These are phyloP conservation scores for Leavenworthia alabamica DNA, from an alignment of 345 rosid genomes.

Conservation along the genomic window DNA sequence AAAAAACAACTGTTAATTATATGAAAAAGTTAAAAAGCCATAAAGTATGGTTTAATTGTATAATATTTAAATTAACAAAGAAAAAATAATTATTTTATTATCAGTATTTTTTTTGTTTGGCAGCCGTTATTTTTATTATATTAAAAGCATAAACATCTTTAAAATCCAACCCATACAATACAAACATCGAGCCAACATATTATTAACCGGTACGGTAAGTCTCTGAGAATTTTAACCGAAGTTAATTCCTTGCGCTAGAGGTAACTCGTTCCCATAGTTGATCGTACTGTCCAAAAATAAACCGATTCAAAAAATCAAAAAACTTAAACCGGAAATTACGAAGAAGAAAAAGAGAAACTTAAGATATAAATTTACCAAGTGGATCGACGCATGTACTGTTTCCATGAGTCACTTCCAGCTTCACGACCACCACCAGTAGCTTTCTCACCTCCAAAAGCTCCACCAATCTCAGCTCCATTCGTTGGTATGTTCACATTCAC, in stretches of 20 bases:
- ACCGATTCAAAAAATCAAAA: background rate
- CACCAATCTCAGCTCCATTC: constrained; percentile 98
- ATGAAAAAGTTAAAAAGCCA: background rate
- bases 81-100: background rate
- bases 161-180: background rate
- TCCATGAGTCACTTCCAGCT: constrained; percentile 99
- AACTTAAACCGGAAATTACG: background rate
- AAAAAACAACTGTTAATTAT: background rate
- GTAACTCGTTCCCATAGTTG: constrained; percentile 89
- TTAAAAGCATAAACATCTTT: background rate
- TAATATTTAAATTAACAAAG: too few species aligned
- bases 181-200: background rate
- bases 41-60: too few species aligned
- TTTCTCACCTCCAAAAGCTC: constrained; percentile 94
- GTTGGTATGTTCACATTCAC: constrained; percentile 96
- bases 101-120: too few species aligned
- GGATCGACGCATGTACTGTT: constrained; percentile 96
- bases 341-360: background rate
- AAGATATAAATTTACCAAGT: constrained; percentile 63
- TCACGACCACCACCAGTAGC: constrained; percentile 97
- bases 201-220: background rate
- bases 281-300: constrained; percentile 53
- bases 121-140: too few species aligned
- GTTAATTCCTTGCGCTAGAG: constrained; percentile 95
- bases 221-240: constrained; percentile 45